A percentile compares a stretch with the other conserved stretches of the same genome.
Evolutionary conservation across 2,329 filamentous ascomycete genomes (phyloP).

Genomic region (Aspergillus sp.): DNA sequence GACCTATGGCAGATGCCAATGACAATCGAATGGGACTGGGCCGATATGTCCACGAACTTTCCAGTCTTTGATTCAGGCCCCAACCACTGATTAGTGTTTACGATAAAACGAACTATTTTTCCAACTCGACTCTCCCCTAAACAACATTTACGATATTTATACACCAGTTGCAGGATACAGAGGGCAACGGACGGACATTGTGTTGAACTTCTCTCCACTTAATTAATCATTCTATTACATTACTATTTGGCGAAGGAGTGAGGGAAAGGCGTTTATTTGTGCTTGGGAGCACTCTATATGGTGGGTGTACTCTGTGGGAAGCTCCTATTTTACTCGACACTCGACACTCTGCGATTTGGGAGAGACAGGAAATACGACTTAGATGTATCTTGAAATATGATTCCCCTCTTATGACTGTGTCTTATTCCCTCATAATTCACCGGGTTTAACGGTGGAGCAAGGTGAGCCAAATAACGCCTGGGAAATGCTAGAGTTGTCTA

Average conservation of each 20-base stretch:
- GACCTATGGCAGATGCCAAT: slow-evolving; percentile 96
- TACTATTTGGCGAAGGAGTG: slow-evolving; percentile 1
- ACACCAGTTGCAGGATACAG: not conserved
- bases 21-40: slow-evolving; percentile 90
- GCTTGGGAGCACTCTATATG: not conserved
- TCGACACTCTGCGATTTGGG: slow-evolving; percentile 5
- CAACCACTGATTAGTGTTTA: slow-evolving; percentile 24
- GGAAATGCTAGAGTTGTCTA: not conserved
- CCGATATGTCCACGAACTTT: slow-evolving; percentile 43
- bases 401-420: not conserved
- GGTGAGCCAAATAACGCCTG: not conserved
- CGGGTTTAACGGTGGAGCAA: not conserved
- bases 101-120: slow-evolving; percentile 15
- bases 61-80: slow-evolving; percentile 34
- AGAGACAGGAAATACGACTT: not conserved
- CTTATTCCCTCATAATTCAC: not conserved
- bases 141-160: not conserved
- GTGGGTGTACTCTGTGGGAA: slow-evolving; percentile 2
- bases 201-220: not conserved
- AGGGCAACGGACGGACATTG: not conserved
- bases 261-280: not conserved
- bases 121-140: not conserved
- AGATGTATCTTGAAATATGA: slow-evolving; percentile 1
- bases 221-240: not conserved
- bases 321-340: not conserved